These are phyloP conservation scores for Cyberlindnera subsufficiens DNA, from an alignment of 805 yeast genomes.

Conservation along the genomic window DNA sequence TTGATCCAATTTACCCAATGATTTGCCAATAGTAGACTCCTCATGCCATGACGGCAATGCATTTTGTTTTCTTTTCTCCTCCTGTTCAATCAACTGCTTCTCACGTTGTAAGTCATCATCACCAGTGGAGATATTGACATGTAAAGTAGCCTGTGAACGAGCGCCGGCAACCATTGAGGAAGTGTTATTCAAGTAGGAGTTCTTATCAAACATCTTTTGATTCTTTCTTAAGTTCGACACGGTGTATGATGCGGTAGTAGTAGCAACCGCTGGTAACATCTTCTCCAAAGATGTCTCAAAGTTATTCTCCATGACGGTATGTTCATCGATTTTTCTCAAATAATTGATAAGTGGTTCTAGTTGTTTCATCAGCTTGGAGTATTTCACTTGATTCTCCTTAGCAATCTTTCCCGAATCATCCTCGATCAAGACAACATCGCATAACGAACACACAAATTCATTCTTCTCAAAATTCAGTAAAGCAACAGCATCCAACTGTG, in stretches of 20 bases:
- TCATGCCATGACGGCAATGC: conserved; percentile 97
- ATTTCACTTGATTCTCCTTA: conserved; percentile 69
- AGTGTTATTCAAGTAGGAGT: conserved; percentile 31
- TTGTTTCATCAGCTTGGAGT: conserved; percentile 82
- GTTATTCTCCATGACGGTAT: conserved; percentile 77
- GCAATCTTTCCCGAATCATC: conserved; percentile 86
- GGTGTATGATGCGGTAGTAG: conserved; percentile 63
- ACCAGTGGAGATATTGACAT: conserved; percentile 84
- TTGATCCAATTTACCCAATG: conserved; percentile 48
- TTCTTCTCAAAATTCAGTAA: conserved; percentile 73
- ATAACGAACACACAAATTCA: conserved; percentile 78
- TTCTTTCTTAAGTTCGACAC: conserved; percentile 42
- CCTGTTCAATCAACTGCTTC: conserved; percentile 55
- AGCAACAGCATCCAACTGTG: conserved; percentile 84
- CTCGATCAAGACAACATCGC: conserved; percentile 72
- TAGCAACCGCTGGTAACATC: conserved; percentile 79
- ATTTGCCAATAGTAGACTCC: conserved; percentile 81
- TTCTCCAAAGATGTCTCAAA: conserved; percentile 79
- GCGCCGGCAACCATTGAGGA: conserved; percentile 47
- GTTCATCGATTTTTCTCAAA: conserved; percentile 76
- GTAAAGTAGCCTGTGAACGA: conserved; percentile 76
- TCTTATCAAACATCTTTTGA: conserved; percentile 36
- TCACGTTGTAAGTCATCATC: conserved; percentile 60
- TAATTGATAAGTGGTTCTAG: conserved; percentile 82
- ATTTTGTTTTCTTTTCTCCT: conserved; percentile 78